A percentile compares a stretch with the other conserved stretches of the same genome.
Conservation (phyloP, 768 basidiomycete species). For the Podaxis sp. region DNA sequence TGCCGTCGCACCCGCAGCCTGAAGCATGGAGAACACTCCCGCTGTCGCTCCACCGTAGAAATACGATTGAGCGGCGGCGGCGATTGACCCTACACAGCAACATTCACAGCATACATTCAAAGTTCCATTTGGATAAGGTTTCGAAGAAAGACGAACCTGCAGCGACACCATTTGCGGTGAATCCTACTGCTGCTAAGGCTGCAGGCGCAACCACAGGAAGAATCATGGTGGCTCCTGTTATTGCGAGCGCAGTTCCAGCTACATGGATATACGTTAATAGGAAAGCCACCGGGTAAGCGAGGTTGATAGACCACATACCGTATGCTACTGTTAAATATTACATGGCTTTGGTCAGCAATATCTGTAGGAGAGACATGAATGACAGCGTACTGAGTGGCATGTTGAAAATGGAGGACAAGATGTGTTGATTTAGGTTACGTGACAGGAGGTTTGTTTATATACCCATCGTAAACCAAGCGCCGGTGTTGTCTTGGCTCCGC, state of each 20-base stretch:
- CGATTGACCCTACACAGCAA: constrained; percentile 3
- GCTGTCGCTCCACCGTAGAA: constrained; percentile 10
- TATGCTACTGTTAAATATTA: too few relatives aligned
- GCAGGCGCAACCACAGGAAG: background rate
- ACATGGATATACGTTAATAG: background rate
- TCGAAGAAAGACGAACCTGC: constrained; percentile 3
- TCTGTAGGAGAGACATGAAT: too few relatives aligned
- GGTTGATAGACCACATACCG: too few relatives aligned
- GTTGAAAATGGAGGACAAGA: too few relatives aligned
- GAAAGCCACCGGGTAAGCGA: background rate
- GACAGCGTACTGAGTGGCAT: too few relatives aligned
- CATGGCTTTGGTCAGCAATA: too few relatives aligned
- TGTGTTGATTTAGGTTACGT: too few relatives aligned
- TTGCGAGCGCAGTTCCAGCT: background rate
- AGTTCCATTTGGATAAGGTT: background rate
- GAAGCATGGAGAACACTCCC: constrained; percentile 10
- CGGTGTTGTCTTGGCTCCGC: too few relatives aligned
- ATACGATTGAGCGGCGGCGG: constrained; percentile 2
- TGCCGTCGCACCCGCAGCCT: constrained; percentile 5
- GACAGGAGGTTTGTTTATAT: too few relatives aligned
- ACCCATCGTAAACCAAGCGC: too few relatives aligned
- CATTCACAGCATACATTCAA: background rate
- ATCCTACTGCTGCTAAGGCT: constrained; percentile 7
- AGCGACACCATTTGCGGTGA: constrained; percentile 15
- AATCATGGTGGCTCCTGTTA: background rate